These are phyloP conservation scores for Fonsecaea erecta DNA, from an alignment of 2,329 filamentous ascomycete species.

Conservation along the genomic window DNA sequence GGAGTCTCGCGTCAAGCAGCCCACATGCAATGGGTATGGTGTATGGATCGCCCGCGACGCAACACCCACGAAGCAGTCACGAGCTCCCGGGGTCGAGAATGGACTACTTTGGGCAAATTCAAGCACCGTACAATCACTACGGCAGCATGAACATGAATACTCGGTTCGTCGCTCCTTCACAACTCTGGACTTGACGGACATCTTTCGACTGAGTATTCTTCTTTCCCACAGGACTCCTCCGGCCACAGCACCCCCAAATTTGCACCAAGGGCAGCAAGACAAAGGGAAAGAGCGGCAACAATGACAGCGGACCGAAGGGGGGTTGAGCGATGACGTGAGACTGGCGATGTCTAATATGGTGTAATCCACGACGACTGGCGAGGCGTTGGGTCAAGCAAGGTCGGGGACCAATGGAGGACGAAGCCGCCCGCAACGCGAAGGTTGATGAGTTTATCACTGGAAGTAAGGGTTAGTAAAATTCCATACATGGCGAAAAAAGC, in stretches of 20 bases:
- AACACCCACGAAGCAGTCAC: slow-evolving; percentile 29
- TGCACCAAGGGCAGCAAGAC: slow-evolving; percentile 17
- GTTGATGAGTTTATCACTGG: not conserved
- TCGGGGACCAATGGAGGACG: not conserved
- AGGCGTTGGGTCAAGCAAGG: slow-evolving; percentile 17
- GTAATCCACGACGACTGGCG: slow-evolving; percentile 19
- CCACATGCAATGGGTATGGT: slow-evolving; percentile 32
- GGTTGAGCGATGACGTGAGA: slow-evolving; percentile 25
- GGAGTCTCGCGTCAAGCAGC: slow-evolving; percentile 25
- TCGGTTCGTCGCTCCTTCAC: slow-evolving; percentile 38
- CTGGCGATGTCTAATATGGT: slow-evolving; percentile 3
- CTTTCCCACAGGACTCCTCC: slow-evolving; percentile 29
- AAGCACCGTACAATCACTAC: slow-evolving; percentile 34
- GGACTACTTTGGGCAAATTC: slow-evolving; percentile 36
- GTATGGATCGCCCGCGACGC: slow-evolving; percentile 25
- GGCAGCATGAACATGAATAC: slow-evolving; percentile 37
- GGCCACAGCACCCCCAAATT: slow-evolving; percentile 13
- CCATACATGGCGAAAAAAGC: not conserved
- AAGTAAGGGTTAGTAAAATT: slow-evolving; percentile 6
- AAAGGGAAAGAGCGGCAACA: slow-evolving; percentile 27
- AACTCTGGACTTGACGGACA: slow-evolving; percentile 37
- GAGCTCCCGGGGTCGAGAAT: slow-evolving; percentile 26
- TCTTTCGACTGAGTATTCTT: slow-evolving; percentile 34
- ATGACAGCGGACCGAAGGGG: slow-evolving; percentile 7
- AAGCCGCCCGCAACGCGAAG: not conserved